Conservation (phyloP, 345 rosid genomes). For the Gynandropsis gynandra region DNA sequence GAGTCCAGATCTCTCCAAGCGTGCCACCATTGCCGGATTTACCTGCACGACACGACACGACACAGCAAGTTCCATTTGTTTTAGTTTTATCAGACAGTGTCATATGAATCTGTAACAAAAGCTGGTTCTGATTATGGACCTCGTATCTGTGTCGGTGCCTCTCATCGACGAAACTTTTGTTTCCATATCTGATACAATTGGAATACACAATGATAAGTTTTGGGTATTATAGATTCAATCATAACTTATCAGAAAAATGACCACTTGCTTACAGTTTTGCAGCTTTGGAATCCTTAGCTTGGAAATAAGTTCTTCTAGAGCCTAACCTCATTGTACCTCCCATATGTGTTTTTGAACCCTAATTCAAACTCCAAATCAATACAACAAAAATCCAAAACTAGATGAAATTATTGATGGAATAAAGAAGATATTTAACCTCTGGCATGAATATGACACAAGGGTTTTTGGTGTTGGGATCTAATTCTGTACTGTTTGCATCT, state of each 20-base stretch:
- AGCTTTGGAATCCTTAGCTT: constrained; percentile 28
- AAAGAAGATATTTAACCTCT: constrained; percentile 43
- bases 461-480: constrained; percentile 58
- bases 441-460: constrained; percentile 97
- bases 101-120: background rate
- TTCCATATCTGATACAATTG: constrained; percentile 56
- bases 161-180: constrained; percentile 62
- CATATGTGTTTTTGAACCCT: constrained; percentile 34
- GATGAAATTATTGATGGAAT: constrained; percentile 5
- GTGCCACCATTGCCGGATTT: constrained; percentile 71
- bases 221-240: constrained; percentile 5
- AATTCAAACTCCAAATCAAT: constrained; percentile 6
- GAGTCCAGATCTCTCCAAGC: constrained; percentile 70
- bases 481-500: constrained; percentile 91
- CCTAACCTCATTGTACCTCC: constrained; percentile 38
- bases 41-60: constrained; percentile 54
- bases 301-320: constrained; percentile 31
- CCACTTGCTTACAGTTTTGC: constrained; percentile 26
- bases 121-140: constrained; percentile 33
- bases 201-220: background rate
- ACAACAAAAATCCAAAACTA: background rate
- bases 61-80: no score
- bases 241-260: background rate
- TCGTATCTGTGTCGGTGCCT: constrained; percentile 96
- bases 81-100: constrained; percentile 3